Evolutionary conservation across 2,329 filamentous ascomycete genomes (phyloP), one percentile per base, ranked within the genome.

Genomic region (Cladophialophora exuberans): DNA sequence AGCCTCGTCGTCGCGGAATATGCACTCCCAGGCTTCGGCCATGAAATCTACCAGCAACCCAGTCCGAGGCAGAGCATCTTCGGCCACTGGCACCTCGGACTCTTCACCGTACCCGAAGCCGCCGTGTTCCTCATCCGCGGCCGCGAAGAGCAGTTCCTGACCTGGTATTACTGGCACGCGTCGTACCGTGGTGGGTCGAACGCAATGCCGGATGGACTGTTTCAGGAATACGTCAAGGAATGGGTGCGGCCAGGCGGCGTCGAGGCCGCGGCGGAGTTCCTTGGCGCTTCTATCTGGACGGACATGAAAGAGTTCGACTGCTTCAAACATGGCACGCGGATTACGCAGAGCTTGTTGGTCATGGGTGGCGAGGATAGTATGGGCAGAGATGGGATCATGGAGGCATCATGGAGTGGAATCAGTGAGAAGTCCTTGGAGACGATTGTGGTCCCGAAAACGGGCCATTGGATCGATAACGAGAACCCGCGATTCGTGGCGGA

Each of bases 11-110:
- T 26, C n/a, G 25, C 20, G 22, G 41, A 26, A 25, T 26, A 28
- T 10, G 6, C 41, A 5, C 41, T 28, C 15, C 22, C 41, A 25
- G 22, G 41, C n/a, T 44, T 44, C 20, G 41, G 22, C 17, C 22
- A 44, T 25, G 41, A 44, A 10, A 44, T 44, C 18, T 9, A 10
- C 3, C 20, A 44, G 23, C 22, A 28, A 26, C 41, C 41, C 2
- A 44, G 41, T 9, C 22, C 15, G 22, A 15, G 5, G 5, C 86
- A 86, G 13, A 44, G 22, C 6, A 2, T 44, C 41, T 44, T 26
- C 15, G 22, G 18, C 41, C 22, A 44, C 22, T 26, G 20, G 41
- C 41, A 44, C 13, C 41, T 44, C 23, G 22, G 41, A 6, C n/a
- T 44, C 13, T 44, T 44, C 22, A 28, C 41, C 4, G 11, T 28